Conservation (phyloP, 1,284 basidiomycete species). For the Neolentinus lepideus region DNA sequence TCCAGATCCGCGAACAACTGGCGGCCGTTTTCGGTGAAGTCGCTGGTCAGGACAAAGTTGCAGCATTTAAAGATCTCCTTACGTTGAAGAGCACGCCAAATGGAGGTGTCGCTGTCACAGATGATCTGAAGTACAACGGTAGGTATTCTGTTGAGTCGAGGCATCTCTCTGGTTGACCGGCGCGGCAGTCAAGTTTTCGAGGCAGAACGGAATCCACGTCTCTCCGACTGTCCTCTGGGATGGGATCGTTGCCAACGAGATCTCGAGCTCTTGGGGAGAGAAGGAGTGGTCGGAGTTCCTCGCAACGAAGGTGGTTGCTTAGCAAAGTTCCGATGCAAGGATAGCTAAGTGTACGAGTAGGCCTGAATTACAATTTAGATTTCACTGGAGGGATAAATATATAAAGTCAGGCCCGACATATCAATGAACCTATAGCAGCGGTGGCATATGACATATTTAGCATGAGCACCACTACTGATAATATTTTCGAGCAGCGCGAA, state of each 20-base stretch:
- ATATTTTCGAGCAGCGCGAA: too few species aligned
- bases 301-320: slow-evolving; percentile 48
- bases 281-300: slow-evolving; percentile 86
- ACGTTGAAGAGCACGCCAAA: slow-evolving; percentile 61
- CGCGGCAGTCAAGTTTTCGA: slow-evolving; percentile 73
- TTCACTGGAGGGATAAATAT: too few species aligned
- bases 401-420: too few species aligned
- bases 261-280: slow-evolving; percentile 81
- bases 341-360: background rate
- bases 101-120: slow-evolving; percentile 70
- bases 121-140: slow-evolving; percentile 84
- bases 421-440: too few species aligned
- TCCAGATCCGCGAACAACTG: slow-evolving; percentile 74
- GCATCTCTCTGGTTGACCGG: background rate
- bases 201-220: slow-evolving; percentile 91
- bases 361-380: background rate
- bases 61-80: slow-evolving; percentile 56
- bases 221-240: slow-evolving; percentile 87
- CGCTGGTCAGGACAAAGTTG: slow-evolving; percentile 38
- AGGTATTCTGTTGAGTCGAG: slow-evolving; percentile 16
- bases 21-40: slow-evolving; percentile 47
- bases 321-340: slow-evolving; percentile 4
- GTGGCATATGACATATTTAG: too few species aligned
- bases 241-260: slow-evolving; percentile 72
- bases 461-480: too few species aligned